Evolutionary conservation across 495 filamentous ascomycete species (phyloP), one percentile per base, ranked within the genome.

Genomic region (Cercophora newfieldiana): DNA sequence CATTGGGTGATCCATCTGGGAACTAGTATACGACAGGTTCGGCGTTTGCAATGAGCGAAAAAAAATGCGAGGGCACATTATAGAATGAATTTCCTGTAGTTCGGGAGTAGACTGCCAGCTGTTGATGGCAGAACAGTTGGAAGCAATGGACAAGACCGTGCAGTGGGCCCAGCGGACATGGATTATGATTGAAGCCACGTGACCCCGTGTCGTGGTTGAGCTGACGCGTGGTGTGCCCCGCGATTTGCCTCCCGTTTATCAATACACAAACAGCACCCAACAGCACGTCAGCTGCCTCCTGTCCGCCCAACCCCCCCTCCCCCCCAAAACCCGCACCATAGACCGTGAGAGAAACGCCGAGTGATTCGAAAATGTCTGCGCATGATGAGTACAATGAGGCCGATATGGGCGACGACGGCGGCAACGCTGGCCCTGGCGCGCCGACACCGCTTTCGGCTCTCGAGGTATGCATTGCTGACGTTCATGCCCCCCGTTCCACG

Each of bases 391-490:
- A 77, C 31, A 79, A 83, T 56, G 81, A 82, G 12, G 68, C 71
- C 51, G 71, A 68, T 64, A 74, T 71, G 58, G 73, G 53, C 47
- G 84, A 85, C 54, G 83, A 85, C 3, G 63, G 73, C n/a, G 81
- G 81, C 57, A 71, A 74, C 59, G 88, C 89, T 49, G 93, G 92
- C 28, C 95, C 96, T 66, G 95, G 95, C 69, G 95, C 96, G 21
- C 95, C 95, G 14, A 98, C 93, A 55, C 95, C 95, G n/a, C 85
- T 99, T 31, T 78, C 81, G 50, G 88, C 89, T 19, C 81, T 99
- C n/a, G 95, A 98, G 85, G 94, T 97, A 82, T 64, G 78, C 30
- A 22, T 37, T 25, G 14, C 31, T 7, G 3, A 7, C 48, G 47
- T 28, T 28, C 44, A 19, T 28, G 7, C 3, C 18, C 19, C 29